phyloP scores from a whole-genome alignment of 2,329 filamentous ascomycete genomes.

The Macrophomina tecta region DNA sequence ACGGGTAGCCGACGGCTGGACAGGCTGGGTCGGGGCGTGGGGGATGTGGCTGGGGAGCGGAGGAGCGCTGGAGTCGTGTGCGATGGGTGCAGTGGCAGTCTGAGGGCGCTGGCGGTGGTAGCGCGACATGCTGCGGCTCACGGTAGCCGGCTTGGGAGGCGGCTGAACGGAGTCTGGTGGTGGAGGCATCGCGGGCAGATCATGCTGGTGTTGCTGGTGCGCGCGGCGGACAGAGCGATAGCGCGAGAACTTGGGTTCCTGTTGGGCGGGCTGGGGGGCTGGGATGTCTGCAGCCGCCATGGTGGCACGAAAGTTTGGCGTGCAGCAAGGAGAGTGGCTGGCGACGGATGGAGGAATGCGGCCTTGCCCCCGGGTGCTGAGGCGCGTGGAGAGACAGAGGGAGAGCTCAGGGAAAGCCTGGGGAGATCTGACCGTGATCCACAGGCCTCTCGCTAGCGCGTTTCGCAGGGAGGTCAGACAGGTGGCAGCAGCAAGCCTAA shows the following conservation, averaged over 20 bases:
- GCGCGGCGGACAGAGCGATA: constrained; percentile 63
- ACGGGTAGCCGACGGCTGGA: neutral
- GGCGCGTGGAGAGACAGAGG: neutral
- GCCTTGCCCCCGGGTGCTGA: neutral
- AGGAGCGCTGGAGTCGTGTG: constrained; percentile 34
- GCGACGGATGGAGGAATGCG: neutral
- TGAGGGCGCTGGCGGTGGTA: constrained; percentile 45
- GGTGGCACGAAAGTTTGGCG: constrained; percentile 28
- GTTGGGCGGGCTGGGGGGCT: constrained; percentile 33
- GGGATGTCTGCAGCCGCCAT: constrained; percentile 34
- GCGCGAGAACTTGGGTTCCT: constrained; percentile 58
- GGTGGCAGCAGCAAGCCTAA: neutral
- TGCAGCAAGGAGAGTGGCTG: constrained; percentile 31
- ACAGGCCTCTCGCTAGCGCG: constrained; percentile 3
- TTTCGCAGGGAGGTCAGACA: neutral
- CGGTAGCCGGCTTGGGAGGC: constrained; percentile 29
- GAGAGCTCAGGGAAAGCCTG: constrained; percentile 6
- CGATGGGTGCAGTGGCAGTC: constrained; percentile 37
- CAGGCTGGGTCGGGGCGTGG: constrained; percentile 7
- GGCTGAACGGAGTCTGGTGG: constrained; percentile 30
- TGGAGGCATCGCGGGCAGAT: constrained; percentile 37
- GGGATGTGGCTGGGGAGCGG: constrained; percentile 27
- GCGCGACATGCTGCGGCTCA: constrained; percentile 49
- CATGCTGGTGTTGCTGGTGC: constrained; percentile 40
- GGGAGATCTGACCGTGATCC: constrained; percentile 1